These are phyloP conservation scores for Tetrapisispora arboricola DNA, from an alignment of 805 yeast genomes.

Conservation along the genomic window DNA sequence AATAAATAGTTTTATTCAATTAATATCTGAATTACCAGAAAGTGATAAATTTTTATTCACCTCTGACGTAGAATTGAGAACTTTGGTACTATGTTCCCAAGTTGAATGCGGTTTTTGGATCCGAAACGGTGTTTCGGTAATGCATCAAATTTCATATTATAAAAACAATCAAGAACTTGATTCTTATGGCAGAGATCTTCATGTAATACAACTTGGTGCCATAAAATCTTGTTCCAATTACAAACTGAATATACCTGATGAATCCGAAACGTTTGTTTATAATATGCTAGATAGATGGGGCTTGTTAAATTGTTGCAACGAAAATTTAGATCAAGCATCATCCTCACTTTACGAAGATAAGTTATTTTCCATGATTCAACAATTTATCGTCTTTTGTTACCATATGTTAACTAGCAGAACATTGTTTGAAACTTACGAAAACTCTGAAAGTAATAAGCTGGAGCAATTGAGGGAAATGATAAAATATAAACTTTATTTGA, in stretches of 20 bases:
- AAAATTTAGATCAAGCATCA: conserved; percentile 21
- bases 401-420: conserved; percentile 61
- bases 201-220: conserved; percentile 52
- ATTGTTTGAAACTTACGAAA: conserved; percentile 38
- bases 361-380: conserved; percentile 61
- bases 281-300: conserved; percentile 51
- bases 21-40: conserved; percentile 7
- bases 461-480: conserved; percentile 33
- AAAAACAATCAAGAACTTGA: conserved; percentile 39
- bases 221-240: not conserved
- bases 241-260: not conserved
- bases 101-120: conserved; percentile 61
- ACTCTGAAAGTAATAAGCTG: conserved; percentile 23
- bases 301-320: conserved; percentile 39
- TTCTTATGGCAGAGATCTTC: conserved; percentile 65
- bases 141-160: conserved; percentile 42
- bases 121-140: conserved; percentile 52
- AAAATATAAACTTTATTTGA: conserved; percentile 40
- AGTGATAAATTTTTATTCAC: conserved; percentile 34
- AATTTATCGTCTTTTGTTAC: conserved; percentile 62
- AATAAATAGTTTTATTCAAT: conserved; percentile 14
- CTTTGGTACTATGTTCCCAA: conserved; percentile 52
- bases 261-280: conserved; percentile 29
- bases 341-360: conserved; percentile 41
- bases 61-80: conserved; percentile 49